Base-by-base conservation (phyloP, 2,329 filamentous ascomycete species). In the Aspergillus fumigatus region DNA sequence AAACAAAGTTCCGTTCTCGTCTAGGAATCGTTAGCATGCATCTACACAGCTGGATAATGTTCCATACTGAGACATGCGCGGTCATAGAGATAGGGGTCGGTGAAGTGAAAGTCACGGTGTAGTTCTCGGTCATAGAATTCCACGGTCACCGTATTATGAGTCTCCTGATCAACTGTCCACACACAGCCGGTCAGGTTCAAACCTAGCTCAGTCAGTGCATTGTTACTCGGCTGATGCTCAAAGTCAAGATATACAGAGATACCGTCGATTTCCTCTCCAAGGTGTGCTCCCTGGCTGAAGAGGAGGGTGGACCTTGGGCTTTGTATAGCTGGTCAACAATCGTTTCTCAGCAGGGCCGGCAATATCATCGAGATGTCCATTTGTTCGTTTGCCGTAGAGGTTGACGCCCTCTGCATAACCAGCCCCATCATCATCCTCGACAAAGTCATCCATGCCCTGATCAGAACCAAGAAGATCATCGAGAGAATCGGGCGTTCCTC, bases 51-150 rank as follows among this genome's bases (percentile, higher is more conserved):
- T 21, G 10, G 7, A 27, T 6, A 8, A 50, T 53, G 26, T 48
- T 54, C 73, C 74, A 87, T 56, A 78, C 78, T 90, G 6, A 99
- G 80, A 67, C 93, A 97, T 21, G 94, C 93, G 74, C 96, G 97
- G 76, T 99, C 94, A 74, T 97, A 97, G 3, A 92, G 81, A 70
- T 92, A 97, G 0, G 92, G 93, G 70, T 99, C 94, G 11, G 92
- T 97, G 72, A 99, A 97, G 77, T 97, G 94, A 67, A 97, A 97
- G 72, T 97, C 92, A 50, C 93, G 84, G 71, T 96, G 89, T 57
- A 89, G 87, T 64, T 96, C 92, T 57, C 92, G 88, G 72, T 99
- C 95, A 71, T 97, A 97, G 72, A 99, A 99, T 67, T 97, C 94
- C 1, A 97, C 92, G 0, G 92, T 97, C 10, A 99, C 88, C 1